Conservation (phyloP, 163 green algal genomes). For the Scenedesmus sp. region DNA sequence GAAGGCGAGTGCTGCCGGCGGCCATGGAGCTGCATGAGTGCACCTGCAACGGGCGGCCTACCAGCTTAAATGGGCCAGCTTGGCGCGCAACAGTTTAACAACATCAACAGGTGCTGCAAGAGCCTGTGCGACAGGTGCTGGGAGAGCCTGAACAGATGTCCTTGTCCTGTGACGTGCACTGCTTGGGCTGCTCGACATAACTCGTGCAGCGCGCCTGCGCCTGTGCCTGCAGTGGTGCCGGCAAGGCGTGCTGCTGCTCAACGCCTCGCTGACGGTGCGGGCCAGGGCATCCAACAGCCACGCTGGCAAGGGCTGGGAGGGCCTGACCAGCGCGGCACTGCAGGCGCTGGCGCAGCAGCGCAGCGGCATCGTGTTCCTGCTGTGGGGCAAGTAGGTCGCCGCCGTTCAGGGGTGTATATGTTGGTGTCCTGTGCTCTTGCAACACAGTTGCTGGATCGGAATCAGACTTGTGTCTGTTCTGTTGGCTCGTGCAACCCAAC, state of each 20-base stretch:
- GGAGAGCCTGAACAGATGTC: no score
- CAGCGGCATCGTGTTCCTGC: constrained; percentile 92
- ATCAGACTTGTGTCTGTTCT: no score
- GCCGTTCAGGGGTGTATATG: background rate
- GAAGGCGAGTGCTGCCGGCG: background rate
- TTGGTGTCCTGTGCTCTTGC: background rate
- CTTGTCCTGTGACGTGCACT: no score
- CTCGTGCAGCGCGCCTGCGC: no score
- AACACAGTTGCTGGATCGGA: no score
- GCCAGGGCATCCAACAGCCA: constrained; percentile 88
- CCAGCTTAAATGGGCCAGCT: no score
- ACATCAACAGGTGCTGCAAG: no score
- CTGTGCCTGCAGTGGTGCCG: constrained; percentile 70
- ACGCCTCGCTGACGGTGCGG: constrained; percentile 93
- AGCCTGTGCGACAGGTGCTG: no score
- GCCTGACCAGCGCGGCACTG: constrained; percentile 91
- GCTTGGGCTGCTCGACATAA: no score
- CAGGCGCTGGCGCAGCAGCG: constrained; percentile 69
- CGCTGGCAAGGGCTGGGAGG: constrained; percentile 63
- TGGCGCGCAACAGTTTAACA: no score
- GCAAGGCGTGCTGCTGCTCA: constrained; percentile 96
- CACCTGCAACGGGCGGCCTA: no score
- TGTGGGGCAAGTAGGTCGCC: constrained; percentile 86
- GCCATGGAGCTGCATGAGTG: no score
- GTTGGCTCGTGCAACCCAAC: constrained; percentile 61